Base-by-base conservation (phyloP, 1,139 yeast genomes). In the Pichia cactophila region DNA sequence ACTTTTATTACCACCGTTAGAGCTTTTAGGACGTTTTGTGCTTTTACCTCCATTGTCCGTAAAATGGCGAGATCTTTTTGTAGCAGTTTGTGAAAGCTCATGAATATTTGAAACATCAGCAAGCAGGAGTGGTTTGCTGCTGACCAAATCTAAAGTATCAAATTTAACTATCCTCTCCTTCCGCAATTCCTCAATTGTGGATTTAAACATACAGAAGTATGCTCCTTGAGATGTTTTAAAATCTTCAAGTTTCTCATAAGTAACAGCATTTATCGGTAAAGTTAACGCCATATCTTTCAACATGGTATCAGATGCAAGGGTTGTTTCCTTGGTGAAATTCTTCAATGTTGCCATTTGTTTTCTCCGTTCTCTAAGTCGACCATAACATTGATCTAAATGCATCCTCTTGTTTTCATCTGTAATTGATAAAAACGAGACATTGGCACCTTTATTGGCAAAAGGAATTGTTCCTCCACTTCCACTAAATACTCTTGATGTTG, bases 261-360 rank as follows among this genome's bases (percentile, higher is more conserved):
- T 86, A n/a, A 61, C 63, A 50, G 74, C 75, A 16, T 73, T 74
- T 1, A 73, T 69, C 0, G 90, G 90, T 35, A 83, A 63, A 42
- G 67, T 68, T 20, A 65, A 61, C 0, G 86, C 81, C 75, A 83
- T 73, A 47, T 78, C 80, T 54, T 72, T 73, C 46, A 83, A 61
- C 0, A 81, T 68, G 0, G 63, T 65, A 53, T 80, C 82, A 1
- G 76, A 67, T 4, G 81, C 65, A 44, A 81, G 69, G 17, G 71
- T 67, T 1, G 71, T 65, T 9, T 75, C 68, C 17, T 66, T 64
- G n/a, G 64, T 58, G 39, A 71, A 69, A 10, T 68, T 69, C 50
- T 74, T 58, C 42, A 70, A 71, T 10, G 71, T 70, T 61, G 78
- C 74, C 17, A 72, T 63, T 40, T 71, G 68, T 40, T 70, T 65